phyloP scores from a whole-genome alignment of 1,284 basidiomycete species.

The Sutorius eximius region DNA sequence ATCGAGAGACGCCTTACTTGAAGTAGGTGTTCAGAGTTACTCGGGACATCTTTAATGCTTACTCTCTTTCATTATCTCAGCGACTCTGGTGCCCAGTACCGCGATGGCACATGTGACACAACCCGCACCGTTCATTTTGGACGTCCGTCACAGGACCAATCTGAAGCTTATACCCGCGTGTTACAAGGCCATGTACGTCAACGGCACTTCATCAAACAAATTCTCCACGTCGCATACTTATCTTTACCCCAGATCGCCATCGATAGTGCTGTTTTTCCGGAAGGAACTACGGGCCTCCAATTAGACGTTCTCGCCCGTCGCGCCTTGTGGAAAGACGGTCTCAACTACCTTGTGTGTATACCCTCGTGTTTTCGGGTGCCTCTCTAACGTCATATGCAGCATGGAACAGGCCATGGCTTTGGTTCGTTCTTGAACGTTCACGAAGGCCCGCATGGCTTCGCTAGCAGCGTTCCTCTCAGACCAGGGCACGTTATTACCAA shows the following conservation, averaged over 20 bases:
- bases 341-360: slow-evolving; percentile 71
- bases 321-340: slow-evolving; percentile 85
- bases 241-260: slow-evolving; percentile 74
- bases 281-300: slow-evolving; percentile 78
- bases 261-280: slow-evolving; percentile 85
- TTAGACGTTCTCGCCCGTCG: slow-evolving; percentile 85
- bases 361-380: slow-evolving; percentile 16
- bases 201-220: slow-evolving; percentile 20
- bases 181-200: slow-evolving; percentile 88
- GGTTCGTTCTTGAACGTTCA: slow-evolving; percentile 81
- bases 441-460: slow-evolving; percentile 75
- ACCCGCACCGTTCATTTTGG: slow-evolving; percentile 92
- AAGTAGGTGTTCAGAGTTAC: slow-evolving; percentile 57
- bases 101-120: slow-evolving; percentile 91
- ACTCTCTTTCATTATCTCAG: slow-evolving; percentile 41
- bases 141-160: slow-evolving; percentile 75
- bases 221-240: slow-evolving; percentile 15
- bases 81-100: slow-evolving; percentile 89
- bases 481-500: slow-evolving; percentile 90
- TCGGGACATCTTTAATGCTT: slow-evolving; percentile 15
- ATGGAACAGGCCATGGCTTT: slow-evolving; percentile 83
- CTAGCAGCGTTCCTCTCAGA: slow-evolving; percentile 62
- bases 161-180: slow-evolving; percentile 91
- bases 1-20: slow-evolving; percentile 80
- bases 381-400: slow-evolving; percentile 43